These are phyloP conservation scores for Fraxinus quadrangulata DNA, from an alignment of 257 asterid genomes.

Conservation along the genomic window DNA sequence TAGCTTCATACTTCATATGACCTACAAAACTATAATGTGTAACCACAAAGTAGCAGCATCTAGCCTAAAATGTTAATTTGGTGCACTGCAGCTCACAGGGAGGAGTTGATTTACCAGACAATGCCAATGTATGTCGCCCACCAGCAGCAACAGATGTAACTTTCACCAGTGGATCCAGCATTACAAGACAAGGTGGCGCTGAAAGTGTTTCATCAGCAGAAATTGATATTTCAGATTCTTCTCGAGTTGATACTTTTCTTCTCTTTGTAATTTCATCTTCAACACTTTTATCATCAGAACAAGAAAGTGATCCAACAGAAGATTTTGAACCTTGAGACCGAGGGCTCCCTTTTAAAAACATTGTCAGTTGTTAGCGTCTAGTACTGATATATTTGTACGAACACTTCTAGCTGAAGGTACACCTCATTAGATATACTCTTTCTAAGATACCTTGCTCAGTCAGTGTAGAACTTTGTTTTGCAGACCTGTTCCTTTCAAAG, in stretches of 20 bases:
- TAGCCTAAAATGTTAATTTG: slow-evolving; percentile 24
- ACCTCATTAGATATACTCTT: not conserved
- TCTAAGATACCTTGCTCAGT: slow-evolving; percentile 52
- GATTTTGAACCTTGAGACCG: slow-evolving; percentile 45
- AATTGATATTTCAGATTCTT: slow-evolving; percentile 46
- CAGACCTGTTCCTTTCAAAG: slow-evolving; percentile 41
- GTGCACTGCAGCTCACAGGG: slow-evolving; percentile 11
- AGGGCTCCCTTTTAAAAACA: slow-evolving; percentile 38
- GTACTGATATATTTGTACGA: not conserved
- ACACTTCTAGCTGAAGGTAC: not conserved
- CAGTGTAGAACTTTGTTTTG: slow-evolving; percentile 39
- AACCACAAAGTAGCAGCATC: slow-evolving; percentile 41
- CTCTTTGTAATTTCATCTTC: slow-evolving; percentile 57
- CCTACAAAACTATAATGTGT: slow-evolving; percentile 58
- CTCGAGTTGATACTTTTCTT: slow-evolving; percentile 51
- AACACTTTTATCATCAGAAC: slow-evolving; percentile 42
- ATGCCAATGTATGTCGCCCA: slow-evolving; percentile 72
- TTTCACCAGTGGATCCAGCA: slow-evolving; percentile 68
- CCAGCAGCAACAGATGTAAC: slow-evolving; percentile 80
- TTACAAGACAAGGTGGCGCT: slow-evolving; percentile 66
- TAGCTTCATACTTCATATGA: slow-evolving; percentile 55
- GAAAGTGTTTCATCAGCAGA: slow-evolving; percentile 64
- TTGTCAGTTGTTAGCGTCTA: slow-evolving; percentile 26
- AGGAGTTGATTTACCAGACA: slow-evolving; percentile 56
- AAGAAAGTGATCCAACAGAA: slow-evolving; percentile 32